These are phyloP conservation scores for Euphorbia schlechtendalii DNA, from an alignment of 441 rosid genomes.

Conservation along the genomic window DNA sequence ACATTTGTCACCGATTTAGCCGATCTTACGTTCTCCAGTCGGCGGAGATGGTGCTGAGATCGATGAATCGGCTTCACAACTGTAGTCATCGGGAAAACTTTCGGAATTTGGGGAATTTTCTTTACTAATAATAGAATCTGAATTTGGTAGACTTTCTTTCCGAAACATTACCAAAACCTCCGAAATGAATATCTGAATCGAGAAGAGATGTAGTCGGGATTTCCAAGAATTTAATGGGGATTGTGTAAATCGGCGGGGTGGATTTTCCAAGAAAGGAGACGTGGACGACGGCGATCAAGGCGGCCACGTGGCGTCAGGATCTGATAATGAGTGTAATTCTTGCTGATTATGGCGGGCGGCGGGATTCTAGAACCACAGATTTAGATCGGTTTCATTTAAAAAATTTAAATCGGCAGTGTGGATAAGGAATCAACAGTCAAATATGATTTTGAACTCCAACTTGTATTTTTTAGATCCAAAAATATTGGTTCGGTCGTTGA, in stretches of 20 bases:
- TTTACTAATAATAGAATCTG: not conserved
- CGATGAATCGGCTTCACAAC: not conserved
- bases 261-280: not conserved
- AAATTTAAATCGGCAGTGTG: not conserved
- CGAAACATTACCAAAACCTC: not conserved
- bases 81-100: not conserved
- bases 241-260: not conserved
- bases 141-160: not conserved
- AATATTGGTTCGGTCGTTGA: no score
- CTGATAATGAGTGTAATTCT: not conserved
- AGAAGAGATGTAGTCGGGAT: not conserved
- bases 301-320: constrained; percentile 3
- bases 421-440: not conserved
- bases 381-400: no score
- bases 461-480: no score
- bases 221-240: not conserved
- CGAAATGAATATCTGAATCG: not conserved
- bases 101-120: no score
- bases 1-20: not conserved
- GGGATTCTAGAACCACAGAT: not conserved
- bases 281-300: constrained; percentile 1
- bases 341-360: not conserved
- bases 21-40: not conserved
- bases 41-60: not conserved
- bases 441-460: no score